phyloP scores from a whole-genome alignment of 352 stramenopile species.

The Globisporangium splendens region DNA sequence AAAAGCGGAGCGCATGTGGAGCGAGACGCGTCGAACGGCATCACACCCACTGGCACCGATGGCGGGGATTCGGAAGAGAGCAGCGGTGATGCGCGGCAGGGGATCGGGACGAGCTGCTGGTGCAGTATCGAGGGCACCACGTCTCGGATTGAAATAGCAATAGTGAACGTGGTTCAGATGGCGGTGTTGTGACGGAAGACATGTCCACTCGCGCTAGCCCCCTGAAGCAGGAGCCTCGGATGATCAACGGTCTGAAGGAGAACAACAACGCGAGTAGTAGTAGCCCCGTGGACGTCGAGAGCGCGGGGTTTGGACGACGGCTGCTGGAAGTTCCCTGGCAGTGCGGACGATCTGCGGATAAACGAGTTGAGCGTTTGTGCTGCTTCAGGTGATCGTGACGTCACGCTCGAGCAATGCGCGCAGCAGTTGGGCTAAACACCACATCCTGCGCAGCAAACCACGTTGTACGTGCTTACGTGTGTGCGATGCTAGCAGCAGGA shows the following conservation, averaged over 20 bases:
- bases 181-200: constrained; percentile 17
- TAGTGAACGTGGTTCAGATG: not conserved
- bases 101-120: constrained; percentile 51
- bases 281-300: constrained; percentile 13
- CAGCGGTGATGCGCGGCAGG: not conserved
- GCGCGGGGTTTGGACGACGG: not conserved
- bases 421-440: constrained; percentile 58
- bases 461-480: constrained; percentile 32
- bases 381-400: constrained; percentile 6
- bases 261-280: constrained; percentile 1
- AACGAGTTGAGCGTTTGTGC: constrained; percentile 4
- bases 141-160: constrained; percentile 10
- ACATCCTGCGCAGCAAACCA: constrained; percentile 75
- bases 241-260: not conserved
- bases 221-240: constrained; percentile 9
- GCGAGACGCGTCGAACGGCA: no score
- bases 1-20: no score
- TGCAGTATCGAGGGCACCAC: constrained; percentile 67
- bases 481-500: no score
- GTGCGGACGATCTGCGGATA: constrained; percentile 3
- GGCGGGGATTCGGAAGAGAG: no score
- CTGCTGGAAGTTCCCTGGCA: constrained; percentile 24
- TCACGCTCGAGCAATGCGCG: constrained; percentile 57
- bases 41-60: no score
- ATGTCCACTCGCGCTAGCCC: not conserved